phyloP scores from a whole-genome alignment of 2,329 filamentous ascomycete genomes.

The Dothideomycetidae sp. region DNA sequence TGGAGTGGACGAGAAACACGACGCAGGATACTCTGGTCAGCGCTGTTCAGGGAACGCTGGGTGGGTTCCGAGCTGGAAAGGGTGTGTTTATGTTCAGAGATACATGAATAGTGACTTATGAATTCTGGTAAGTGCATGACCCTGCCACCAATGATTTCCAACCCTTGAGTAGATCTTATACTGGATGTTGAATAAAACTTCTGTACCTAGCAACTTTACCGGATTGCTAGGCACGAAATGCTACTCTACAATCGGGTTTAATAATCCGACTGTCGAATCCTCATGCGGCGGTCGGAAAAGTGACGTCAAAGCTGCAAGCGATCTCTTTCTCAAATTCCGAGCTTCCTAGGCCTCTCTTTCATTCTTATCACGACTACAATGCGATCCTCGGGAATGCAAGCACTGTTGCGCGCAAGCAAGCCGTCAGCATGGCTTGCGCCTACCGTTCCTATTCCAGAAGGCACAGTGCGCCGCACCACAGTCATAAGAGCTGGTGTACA shows the following conservation, averaged over 20 bases:
- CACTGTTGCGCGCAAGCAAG: not conserved
- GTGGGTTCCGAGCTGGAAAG: constrained; percentile 77
- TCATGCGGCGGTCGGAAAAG: too few relatives aligned
- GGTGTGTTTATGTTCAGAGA: constrained; percentile 71
- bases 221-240: too few relatives aligned
- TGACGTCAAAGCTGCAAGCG: not conserved
- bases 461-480: not conserved
- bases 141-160: too few relatives aligned
- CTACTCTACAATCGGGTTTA: too few relatives aligned
- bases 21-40: constrained; percentile 52
- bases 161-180: too few relatives aligned
- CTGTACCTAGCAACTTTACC: too few relatives aligned
- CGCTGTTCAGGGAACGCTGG: constrained; percentile 68
- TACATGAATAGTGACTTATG: too few relatives aligned
- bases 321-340: not conserved
- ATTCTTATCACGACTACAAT: not conserved
- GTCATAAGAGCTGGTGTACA: constrained; percentile 3
- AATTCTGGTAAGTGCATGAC: too few relatives aligned
- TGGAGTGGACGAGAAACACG: constrained; percentile 73
- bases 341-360: not conserved
- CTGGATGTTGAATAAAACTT: too few relatives aligned
- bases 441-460: too few relatives aligned
- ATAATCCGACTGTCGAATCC: too few relatives aligned
- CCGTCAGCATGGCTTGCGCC: not conserved
- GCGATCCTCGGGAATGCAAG: not conserved